Evolutionary conservation across 352 stramenopile species (phyloP).

Genomic region (Globisporangium uncinulatum): DNA sequence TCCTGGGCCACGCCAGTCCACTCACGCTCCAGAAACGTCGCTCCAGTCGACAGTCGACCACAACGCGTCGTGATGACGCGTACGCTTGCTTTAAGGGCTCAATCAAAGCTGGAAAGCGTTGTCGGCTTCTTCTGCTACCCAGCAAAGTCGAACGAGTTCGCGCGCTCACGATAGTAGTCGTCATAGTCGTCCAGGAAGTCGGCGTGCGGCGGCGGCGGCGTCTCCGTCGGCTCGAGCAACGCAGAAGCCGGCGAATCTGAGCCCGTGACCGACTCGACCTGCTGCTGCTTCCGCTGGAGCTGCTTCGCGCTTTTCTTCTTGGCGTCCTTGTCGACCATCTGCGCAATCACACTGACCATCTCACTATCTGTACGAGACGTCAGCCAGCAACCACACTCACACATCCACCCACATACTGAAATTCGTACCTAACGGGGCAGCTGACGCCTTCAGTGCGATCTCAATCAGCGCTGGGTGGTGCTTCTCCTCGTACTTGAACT

Average conservation of each 20-base stretch:
- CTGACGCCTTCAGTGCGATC: conserved; percentile 66
- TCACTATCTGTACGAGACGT: conserved; percentile 38
- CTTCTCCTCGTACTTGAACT: conserved; percentile 88
- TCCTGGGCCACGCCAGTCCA: no score
- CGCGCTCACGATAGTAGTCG: conserved; percentile 43
- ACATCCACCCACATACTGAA: not conserved
- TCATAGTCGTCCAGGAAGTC: conserved; percentile 40
- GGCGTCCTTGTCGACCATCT: conserved; percentile 72
- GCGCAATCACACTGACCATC: conserved; percentile 72
- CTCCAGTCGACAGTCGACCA: no score
- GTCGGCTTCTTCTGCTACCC: conserved; percentile 17
- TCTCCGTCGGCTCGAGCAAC: conserved; percentile 5
- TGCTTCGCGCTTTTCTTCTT: conserved; percentile 53
- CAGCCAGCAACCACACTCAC: conserved; percentile 10
- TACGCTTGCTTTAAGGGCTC: no score
- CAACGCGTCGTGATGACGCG: no score
- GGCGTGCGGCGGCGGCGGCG: conserved; percentile 26
- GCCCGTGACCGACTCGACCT: conserved; percentile 8
- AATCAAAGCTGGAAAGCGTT: no score
- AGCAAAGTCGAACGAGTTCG: conserved; percentile 67
- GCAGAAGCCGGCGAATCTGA: conserved; percentile 23
- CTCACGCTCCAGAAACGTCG: not conserved
- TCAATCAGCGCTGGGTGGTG: conserved; percentile 68
- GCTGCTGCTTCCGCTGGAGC: conserved; percentile 25
- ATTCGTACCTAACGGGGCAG: conserved; percentile 37